Evolutionary conservation across 306 rosid genomes (phyloP), one percentile per base, ranked within the genome.

Genomic region (Dryas alaskensis): DNA sequence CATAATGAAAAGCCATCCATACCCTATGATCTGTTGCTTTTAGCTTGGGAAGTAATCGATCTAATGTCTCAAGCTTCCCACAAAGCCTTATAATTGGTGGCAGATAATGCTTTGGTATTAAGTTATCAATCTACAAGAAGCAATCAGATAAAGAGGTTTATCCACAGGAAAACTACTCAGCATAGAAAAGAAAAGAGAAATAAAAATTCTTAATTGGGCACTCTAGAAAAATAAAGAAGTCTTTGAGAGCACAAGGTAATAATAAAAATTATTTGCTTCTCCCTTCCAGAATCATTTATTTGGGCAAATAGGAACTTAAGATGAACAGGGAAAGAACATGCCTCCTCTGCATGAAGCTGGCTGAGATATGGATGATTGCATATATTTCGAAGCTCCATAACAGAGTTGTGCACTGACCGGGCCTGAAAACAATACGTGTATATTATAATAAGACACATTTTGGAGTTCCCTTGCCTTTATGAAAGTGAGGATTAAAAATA

Each of bases 61-160:
- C 99, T 84, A 95, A 83, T 98, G 89, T 95, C 87, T 95, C 99
- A 76, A 95, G 98, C 89, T 95, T 95, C 83, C 99, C 99, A 81
- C 99, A 95, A 45, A 87, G 98, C 76, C 99, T 90, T 70, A 95
- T 44, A 81, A 92, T 69, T 8, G 96, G 92, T 50, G 98, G 99
- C 72, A 95, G 91, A 88, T 90, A 95, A 84, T 95, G 99, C 85
- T 78, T 86, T 51, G 98, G 99, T 80, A 95, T 86, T 16, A 78
- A 90, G 81, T 49, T 85, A 81, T 95, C 98, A 82, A 95, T 89
- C 99, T 95, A 77, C 67, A 82, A 77, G 81, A 48, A 67, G 64
- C 40, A 79, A 79, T 22, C n/a, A 70, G 55, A 79, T 52, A 39
- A 14, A 39, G 53, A 58, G 31, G 57, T 44, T 17, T 49, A 64